Evolutionary conservation across 495 filamentous ascomycete genomes (phyloP), one percentile per base, ranked within the genome.

Genomic region (Talaromyces thailandensis): DNA sequence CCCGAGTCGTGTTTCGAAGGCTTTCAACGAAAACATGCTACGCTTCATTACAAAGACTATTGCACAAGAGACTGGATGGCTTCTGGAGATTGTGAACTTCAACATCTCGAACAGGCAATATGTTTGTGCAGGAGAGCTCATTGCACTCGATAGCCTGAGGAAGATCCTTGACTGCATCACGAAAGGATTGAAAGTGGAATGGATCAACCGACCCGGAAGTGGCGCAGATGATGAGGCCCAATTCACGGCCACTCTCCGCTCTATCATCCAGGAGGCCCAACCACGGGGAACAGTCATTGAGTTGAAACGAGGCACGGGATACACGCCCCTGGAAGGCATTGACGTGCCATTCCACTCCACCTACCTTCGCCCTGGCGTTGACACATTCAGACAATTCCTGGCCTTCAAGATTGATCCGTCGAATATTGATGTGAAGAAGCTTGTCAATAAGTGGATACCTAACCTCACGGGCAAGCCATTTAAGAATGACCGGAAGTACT

Each of bases 161-260:
- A 40, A 40, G 35, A 48, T 90, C 62, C 84, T 98, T 51, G 93
- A 92, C 57, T 89, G 88, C 63, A 88, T 96, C 14, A 86, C 89
- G 67, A 98, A 98, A 79, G 96, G 87, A 77, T 77, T 98, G 65
- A 98, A 98, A 80, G 82, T 85, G 4, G 90, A 96, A 75, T 93
- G 96, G 74, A 88, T 98, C 65, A 93, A 98, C 76, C 96, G 12
- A 23, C 1, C n/a, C 53, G 9, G 51, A 65, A 6, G 12, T 62
- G 7, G 37, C 35, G 1, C 37, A 64, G 18, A 59, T 59, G 43
- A 48, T 7, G 43, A 48, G 18, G 1, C 2, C 16, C 14, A 16
- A 16, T 40, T 40, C 35, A 40, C 16, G 35, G 14, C 35, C 14
- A 40, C 12, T 40, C 16, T 48, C 43, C 16, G n/a, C 7, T 18